Evolutionary conservation across 2,329 filamentous ascomycete genomes (phyloP).

Genomic region (Bipolaris cookei): DNA sequence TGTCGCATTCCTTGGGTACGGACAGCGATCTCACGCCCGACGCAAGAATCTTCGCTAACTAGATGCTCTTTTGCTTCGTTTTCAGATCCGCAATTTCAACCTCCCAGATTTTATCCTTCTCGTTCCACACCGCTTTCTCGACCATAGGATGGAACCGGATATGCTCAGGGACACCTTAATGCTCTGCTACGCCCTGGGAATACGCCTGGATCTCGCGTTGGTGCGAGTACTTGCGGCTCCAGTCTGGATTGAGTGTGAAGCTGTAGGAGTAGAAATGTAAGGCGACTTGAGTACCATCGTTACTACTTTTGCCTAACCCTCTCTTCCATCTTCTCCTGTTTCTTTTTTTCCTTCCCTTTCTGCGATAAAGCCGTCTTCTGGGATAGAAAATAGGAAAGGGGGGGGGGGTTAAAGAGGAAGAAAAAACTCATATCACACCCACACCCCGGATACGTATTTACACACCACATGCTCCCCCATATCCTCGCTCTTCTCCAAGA

Average conservation of each 20-base stretch:
- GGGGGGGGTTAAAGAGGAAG: too few relatives aligned
- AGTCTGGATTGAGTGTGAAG: constrained; percentile 65
- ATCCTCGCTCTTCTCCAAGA: constrained; percentile 54
- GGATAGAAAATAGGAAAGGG: too few relatives aligned
- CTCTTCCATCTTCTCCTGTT: too few relatives aligned
- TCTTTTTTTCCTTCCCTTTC: too few relatives aligned
- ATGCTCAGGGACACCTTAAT: constrained; percentile 49
- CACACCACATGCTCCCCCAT: constrained; percentile 46
- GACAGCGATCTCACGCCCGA: constrained; percentile 38
- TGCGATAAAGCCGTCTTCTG: too few relatives aligned
- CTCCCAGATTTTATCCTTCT: constrained; percentile 50
- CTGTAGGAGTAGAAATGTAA: constrained; percentile 67
- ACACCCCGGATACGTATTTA: constrained; percentile 45
- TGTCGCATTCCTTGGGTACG: constrained; percentile 47
- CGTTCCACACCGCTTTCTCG: constrained; percentile 54
- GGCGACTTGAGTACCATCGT: too few relatives aligned
- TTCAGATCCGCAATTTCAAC: constrained; percentile 34
- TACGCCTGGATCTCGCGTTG: constrained; percentile 64
- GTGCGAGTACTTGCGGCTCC: constrained; percentile 64
- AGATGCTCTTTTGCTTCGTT: constrained; percentile 25
- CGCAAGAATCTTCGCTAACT: constrained; percentile 36
- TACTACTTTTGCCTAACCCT: too few relatives aligned
- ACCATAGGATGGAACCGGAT: constrained; percentile 55
- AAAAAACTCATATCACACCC: constrained; percentile 40
- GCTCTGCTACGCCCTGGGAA: constrained; percentile 49